phyloP scores from a whole-genome alignment of 176 grass and related monocot genomes.

The Oryza nivara region DNA sequence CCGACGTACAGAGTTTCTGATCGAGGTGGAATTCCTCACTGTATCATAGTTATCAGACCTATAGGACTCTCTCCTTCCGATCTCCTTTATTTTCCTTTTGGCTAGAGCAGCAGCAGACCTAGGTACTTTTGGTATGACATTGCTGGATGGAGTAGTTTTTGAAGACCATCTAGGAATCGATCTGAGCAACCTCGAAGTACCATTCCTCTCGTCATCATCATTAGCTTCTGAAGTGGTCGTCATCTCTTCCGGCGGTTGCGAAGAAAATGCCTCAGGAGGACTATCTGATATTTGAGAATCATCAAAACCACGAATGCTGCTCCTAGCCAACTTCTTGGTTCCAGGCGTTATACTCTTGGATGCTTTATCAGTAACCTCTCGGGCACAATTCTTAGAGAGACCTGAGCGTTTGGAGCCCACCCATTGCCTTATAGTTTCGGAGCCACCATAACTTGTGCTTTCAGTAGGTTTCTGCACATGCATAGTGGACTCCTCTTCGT shows the following conservation, averaged over 20 bases:
- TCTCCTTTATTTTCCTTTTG: constrained; percentile 56
- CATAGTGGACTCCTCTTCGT: constrained; percentile 30
- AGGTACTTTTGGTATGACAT: constrained; percentile 57
- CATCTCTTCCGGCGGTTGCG: constrained; percentile 50
- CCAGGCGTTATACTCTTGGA: constrained; percentile 20
- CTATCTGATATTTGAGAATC: constrained; percentile 47
- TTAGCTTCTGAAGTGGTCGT: constrained; percentile 39
- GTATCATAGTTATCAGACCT: constrained; percentile 51
- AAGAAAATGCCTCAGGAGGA: constrained; percentile 45
- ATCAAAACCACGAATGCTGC: constrained; percentile 27
- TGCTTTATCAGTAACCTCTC: constrained; percentile 43
- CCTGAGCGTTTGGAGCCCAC: constrained; percentile 69
- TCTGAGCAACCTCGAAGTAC: constrained; percentile 38
- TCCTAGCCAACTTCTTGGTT: constrained; percentile 42
- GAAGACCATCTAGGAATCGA: constrained; percentile 44
- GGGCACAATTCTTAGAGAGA: constrained; percentile 54
- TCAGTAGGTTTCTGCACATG: constrained; percentile 38
- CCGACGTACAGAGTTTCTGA: constrained; percentile 31
- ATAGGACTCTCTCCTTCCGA: constrained; percentile 47
- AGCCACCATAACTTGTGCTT: constrained; percentile 44
- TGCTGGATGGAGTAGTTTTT: constrained; percentile 36
- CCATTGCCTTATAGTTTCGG: constrained; percentile 57
- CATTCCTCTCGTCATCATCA: constrained; percentile 37
- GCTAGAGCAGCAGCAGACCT: constrained; percentile 57
- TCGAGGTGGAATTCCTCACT: constrained; percentile 27